These are phyloP conservation scores for Acanthamoeba castellanii DNA, from an alignment of 208 protist species.

Conservation along the genomic window DNA sequence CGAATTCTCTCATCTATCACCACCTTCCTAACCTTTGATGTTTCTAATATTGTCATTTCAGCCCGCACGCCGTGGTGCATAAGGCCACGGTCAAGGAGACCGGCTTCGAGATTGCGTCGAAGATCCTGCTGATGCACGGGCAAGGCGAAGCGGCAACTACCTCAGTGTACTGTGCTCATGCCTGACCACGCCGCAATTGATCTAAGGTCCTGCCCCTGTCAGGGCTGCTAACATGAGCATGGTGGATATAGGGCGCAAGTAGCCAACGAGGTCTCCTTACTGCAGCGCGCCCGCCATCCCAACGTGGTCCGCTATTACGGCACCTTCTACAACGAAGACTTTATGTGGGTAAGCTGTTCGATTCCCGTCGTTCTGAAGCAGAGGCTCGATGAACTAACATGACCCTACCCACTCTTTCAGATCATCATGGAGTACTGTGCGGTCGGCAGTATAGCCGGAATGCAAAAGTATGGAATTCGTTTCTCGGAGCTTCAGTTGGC, in stretches of 20 bases:
- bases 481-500: conserved; percentile 36
- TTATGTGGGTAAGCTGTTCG: conserved; percentile 36
- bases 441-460: neutral
- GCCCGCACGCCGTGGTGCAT: neutral
- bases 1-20: neutral
- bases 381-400: neutral
- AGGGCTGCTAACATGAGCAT: no score
- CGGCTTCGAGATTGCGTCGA: conserved; percentile 37
- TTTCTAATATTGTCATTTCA: neutral
- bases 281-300: conserved; percentile 53
- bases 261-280: conserved; percentile 32
- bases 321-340: conserved; percentile 56
- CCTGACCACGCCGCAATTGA: no score
- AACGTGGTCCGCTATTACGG: conserved; percentile 65
- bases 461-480: neutral
- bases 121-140: neutral
- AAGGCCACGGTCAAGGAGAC: conserved; percentile 59
- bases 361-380: neutral
- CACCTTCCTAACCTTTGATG: no score
- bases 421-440: conserved; percentile 59
- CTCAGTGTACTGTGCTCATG: neutral
- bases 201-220: neutral
- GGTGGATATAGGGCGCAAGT: neutral
- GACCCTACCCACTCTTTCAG: neutral
- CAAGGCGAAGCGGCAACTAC: neutral